phyloP scores from a whole-genome alignment of 2,329 filamentous ascomycete species.

The Cladosporium sp. region DNA sequence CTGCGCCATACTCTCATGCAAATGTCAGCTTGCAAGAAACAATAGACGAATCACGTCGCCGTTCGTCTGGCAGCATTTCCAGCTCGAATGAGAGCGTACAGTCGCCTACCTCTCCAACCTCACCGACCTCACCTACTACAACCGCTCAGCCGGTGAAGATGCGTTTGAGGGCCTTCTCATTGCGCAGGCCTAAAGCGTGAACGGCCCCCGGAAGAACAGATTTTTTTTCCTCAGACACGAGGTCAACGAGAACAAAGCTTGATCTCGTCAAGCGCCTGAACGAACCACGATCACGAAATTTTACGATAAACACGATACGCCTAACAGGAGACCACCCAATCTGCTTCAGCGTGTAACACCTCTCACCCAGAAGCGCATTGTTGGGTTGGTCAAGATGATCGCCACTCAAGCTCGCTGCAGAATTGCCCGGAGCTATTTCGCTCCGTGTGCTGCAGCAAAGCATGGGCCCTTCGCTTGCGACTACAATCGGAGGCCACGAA shows the following conservation, averaged over 20 bases:
- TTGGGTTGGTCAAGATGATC: too few relatives aligned
- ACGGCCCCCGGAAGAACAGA: not conserved
- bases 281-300: not conserved
- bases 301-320: not conserved
- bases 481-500: too few relatives aligned
- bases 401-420: too few relatives aligned
- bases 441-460: too few relatives aligned
- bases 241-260: not conserved
- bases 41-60: constrained; percentile 28
- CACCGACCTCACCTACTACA: not conserved
- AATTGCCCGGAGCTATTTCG: too few relatives aligned
- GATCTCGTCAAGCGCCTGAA: not conserved
- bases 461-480: too few relatives aligned
- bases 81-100: constrained; percentile 18
- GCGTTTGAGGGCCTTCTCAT: constrained; percentile 12
- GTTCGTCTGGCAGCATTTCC: constrained; percentile 25
- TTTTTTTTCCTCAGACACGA: not conserved
- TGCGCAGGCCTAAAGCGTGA: constrained; percentile 10
- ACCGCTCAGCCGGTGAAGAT: constrained; percentile 11
- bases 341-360: too few relatives aligned
- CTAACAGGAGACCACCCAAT: not conserved
- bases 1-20: constrained; percentile 28
- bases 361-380: too few relatives aligned
- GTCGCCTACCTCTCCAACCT: constrained; percentile 6
- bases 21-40: constrained; percentile 34